Base-by-base conservation (phyloP, 1,284 basidiomycete genomes). In the Tetrapyrgos nigripes region DNA sequence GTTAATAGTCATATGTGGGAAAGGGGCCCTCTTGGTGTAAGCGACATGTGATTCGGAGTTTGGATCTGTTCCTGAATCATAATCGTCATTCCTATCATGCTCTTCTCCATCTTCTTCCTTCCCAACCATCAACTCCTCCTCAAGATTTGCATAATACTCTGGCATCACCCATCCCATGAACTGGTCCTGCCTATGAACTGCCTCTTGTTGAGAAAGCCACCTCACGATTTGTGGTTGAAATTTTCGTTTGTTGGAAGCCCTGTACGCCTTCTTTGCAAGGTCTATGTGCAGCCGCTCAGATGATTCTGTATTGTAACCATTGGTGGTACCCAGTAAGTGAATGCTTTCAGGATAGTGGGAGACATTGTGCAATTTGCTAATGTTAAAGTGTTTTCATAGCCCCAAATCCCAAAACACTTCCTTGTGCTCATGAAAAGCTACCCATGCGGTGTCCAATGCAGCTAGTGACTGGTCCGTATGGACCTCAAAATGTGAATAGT, bases 151-250 rank as follows among this genome's bases (percentile, higher is more conserved):
- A n/a, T n/a, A n/a, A n/a, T n/a, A n/a, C n/a, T n/a, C n/a, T n/a
- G n/a, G n/a, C n/a, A n/a, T n/a, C n/a, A n/a, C n/a, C n/a, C n/a
- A n/a, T n/a, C n/a, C n/a, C n/a, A n/a, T n/a, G n/a, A n/a, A n/a
- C n/a, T n/a, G n/a, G n/a, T n/a, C n/a, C n/a, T n/a, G n/a, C n/a
- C n/a, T n/a, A n/a, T n/a, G n/a, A n/a, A n/a, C n/a, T n/a, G n/a
- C n/a, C n/a, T n/a, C n/a, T n/a, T n/a, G 73, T 70, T 64, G 65
- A 68, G 53, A 70, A 68, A 37, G 61, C 64, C 33, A 73, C 63
- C n/a, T 66, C 51, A 29, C 68, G 60, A 73, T 75, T 69, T 71
- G 73, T 40, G 53, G 49, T 50, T 54, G 55, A 61, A 59, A 59
- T 13, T 62, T 33, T 26, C 49, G 53, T 35, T 57, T 56, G 33